Evolutionary conservation across 2,329 filamentous ascomycete species (phyloP).

Genomic region (Tolypocladium album): DNA sequence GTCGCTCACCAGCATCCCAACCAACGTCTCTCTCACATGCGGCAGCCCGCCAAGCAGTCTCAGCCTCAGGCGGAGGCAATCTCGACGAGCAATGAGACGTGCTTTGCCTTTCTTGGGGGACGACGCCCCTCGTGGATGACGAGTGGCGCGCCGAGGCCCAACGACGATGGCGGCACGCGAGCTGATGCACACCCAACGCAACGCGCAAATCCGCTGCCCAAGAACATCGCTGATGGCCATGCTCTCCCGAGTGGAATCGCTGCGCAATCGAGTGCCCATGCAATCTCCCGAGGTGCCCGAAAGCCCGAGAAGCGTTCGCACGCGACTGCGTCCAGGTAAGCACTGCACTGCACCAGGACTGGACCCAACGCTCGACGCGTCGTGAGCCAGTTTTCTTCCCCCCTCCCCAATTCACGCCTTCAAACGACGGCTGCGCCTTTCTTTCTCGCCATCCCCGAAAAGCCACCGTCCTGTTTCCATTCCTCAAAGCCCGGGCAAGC

Average conservation of each 20-base stretch:
- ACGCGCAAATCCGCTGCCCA: not conserved
- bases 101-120: constrained; percentile 26
- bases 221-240: not conserved
- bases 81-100: constrained; percentile 28
- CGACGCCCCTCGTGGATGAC: constrained; percentile 20
- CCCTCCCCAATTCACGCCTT: not conserved
- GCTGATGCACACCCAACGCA: not conserved
- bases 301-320: not conserved
- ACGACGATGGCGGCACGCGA: not conserved
- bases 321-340: not conserved
- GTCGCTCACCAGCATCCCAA: not conserved
- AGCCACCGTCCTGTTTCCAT: not conserved
- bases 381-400: not conserved
- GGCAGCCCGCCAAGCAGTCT: constrained; percentile 8
- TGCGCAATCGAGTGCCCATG: not conserved
- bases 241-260: not conserved
- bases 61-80: constrained; percentile 4
- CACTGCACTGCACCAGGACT: not conserved
- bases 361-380: not conserved
- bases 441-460: not conserved
- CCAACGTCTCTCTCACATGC: constrained; percentile 11
- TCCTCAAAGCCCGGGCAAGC: not conserved
- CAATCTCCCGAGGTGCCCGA: not conserved
- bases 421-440: not conserved
- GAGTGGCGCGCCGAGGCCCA: not conserved